Base-by-base conservation (phyloP, 1,139 yeast genomes). In the Pichia cactophila region DNA sequence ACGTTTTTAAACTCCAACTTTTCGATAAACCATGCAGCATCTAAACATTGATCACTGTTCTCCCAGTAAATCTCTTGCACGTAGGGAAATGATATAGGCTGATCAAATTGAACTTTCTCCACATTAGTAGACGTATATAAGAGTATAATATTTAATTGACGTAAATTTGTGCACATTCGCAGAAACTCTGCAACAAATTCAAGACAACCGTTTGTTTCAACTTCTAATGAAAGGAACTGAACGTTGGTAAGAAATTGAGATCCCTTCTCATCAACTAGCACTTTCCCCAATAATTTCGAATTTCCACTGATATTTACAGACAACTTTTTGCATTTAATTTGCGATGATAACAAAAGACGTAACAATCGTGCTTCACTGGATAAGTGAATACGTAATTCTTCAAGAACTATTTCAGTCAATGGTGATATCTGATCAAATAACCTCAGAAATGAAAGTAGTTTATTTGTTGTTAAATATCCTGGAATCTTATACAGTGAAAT, bases 381-480 rank as follows among this genome's bases (percentile, higher is more conserved):
- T 14, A 31, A 31, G 5, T 36, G n/a, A 7, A 51, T 38, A 20
- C 17, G 36, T 16, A 52, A 26, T 7, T 44, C 31, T 16, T 37
- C 28, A 5, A 51, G 26, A 3, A 23, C 28, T 8, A 53, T 29
- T 20, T 45, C 44, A 16, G 48, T 26, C 29, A 49, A 33, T n/a
- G 48, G 44, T 17, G 43, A 43, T 33, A 40, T 44, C 17, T 54
- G 50, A 26, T 50, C 53, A 42, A 54, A 42, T 20, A 50, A 40
- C 41, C 48, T 43, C 14, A 49, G 37, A 42, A 42, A 52, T 8
- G 43, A 16, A 26, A 41, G 36, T 33, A 52, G 42, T 31, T 37
- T 26, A 3, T 36, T 12, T 9, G 36, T 29, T 12, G 49, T 47
- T 11, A 51, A 14, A 11, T 23, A 11, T 14, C 29, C 33, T 5